A percentile compares a stretch with the other conserved stretches of the same genome.
These are phyloP conservation scores for Beauveria brongniartii DNA, from an alignment of 2,329 filamentous ascomycete genomes.

Conservation along the genomic window DNA sequence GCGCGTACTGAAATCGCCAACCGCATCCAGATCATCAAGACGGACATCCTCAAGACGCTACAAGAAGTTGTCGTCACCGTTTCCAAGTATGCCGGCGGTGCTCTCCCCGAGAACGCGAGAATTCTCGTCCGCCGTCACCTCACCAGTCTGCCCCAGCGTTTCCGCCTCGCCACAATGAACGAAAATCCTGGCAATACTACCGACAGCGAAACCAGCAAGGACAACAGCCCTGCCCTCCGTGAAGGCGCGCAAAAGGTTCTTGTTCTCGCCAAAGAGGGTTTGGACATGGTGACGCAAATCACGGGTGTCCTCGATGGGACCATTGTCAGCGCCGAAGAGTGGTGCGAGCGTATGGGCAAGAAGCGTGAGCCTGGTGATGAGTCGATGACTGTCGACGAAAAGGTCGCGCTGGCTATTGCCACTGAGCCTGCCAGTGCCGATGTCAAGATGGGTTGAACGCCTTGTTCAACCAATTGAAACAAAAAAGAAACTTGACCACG, in stretches of 20 bases:
- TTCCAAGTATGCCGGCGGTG: constrained; percentile 83
- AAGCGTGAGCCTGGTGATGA: constrained; percentile 19
- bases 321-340: constrained; percentile 81
- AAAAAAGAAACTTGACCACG: not conserved
- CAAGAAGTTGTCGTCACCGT: constrained; percentile 78
- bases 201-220: constrained; percentile 22
- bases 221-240: constrained; percentile 29
- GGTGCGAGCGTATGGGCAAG: constrained; percentile 70
- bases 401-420: constrained; percentile 18
- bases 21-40: constrained; percentile 58
- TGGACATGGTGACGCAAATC: constrained; percentile 93
- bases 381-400: constrained; percentile 16
- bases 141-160: constrained; percentile 75
- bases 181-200: constrained; percentile 21
- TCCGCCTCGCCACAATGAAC: constrained; percentile 59
- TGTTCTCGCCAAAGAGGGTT: constrained; percentile 77
- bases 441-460: constrained; percentile 20
- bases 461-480: not conserved
- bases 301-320: constrained; percentile 82
- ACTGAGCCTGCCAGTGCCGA: constrained; percentile 19
- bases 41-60: constrained; percentile 68
- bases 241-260: constrained; percentile 69
- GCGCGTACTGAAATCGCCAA: constrained; percentile 41
- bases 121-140: constrained; percentile 77
- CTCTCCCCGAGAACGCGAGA: constrained; percentile 80